Percentiles rank a stretch among this genome's conserved stretches.
Conservation (phyloP, 1,139 yeast species). For the Yamadazyma sp. region DNA sequence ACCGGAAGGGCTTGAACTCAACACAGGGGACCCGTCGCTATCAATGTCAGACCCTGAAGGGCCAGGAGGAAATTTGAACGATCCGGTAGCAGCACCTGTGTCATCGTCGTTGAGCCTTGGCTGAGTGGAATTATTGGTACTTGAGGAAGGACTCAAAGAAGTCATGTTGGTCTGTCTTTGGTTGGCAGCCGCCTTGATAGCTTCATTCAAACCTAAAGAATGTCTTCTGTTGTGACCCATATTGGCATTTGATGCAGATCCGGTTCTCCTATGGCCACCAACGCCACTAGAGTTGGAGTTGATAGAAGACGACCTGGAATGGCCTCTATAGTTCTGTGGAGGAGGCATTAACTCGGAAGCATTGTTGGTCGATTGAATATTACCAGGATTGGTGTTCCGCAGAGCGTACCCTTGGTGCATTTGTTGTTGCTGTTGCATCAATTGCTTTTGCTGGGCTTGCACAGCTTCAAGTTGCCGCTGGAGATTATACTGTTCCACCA, state of each 20-base stretch:
- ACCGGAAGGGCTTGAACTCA: slow-evolving; percentile 20
- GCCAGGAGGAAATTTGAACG: slow-evolving; percentile 42
- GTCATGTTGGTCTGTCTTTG: slow-evolving; percentile 59
- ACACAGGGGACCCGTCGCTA: slow-evolving; percentile 15
- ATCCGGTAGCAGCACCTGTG: slow-evolving; percentile 19
- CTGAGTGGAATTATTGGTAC: slow-evolving; percentile 5
- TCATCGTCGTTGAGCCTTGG: slow-evolving; percentile 18
- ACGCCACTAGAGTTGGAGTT: slow-evolving; percentile 6
- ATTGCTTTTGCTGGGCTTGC: slow-evolving; percentile 89
- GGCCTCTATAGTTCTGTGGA: slow-evolving; percentile 23
- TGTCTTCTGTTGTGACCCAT: slow-evolving; percentile 88
- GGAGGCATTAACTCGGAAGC: slow-evolving; percentile 28
- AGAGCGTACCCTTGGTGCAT: slow-evolving; percentile 17
- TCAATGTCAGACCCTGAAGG: slow-evolving; percentile 17
- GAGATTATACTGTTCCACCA: slow-evolving; percentile 90
- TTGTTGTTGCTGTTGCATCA: slow-evolving; percentile 65
- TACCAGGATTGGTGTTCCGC: background rate
- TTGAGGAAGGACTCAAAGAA: slow-evolving; percentile 35
- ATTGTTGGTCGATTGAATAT: background rate
- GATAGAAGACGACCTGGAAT: slow-evolving; percentile 38
- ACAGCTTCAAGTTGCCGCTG: slow-evolving; percentile 91
- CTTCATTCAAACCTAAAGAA: slow-evolving; percentile 88
- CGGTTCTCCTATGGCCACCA: slow-evolving; percentile 36
- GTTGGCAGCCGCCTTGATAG: slow-evolving; percentile 94
- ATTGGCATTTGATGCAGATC: slow-evolving; percentile 27